phyloP scores from a whole-genome alignment of 164 flowering plant genomes.

The Berberis vulgaris region DNA sequence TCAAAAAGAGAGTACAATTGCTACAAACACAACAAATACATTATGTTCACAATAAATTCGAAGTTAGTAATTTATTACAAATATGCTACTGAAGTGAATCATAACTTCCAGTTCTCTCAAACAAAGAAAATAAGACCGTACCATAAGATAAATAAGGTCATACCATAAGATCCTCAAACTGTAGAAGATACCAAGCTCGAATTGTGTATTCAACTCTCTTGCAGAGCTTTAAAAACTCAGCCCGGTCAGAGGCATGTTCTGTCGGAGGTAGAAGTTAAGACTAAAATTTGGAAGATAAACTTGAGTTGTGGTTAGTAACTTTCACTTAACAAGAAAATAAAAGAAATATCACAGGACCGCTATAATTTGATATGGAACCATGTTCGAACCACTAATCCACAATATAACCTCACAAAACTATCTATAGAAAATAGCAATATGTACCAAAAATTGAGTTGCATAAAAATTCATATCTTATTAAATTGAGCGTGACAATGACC shows the following conservation, averaged over 20 bases:
- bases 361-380: no score
- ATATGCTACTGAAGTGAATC: neutral
- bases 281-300: neutral
- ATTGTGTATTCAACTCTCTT: conserved; percentile 88
- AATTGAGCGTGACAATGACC: no score
- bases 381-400: no score
- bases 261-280: conserved; percentile 9
- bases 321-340: no score
- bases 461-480: no score
- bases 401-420: no score
- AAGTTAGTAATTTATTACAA: neutral
- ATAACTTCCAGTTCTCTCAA: neutral
- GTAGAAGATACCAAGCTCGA: conserved; percentile 88
- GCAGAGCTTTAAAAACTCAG: conserved; percentile 89
- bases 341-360: neutral
- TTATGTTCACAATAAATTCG: neutral
- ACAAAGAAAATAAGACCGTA: neutral
- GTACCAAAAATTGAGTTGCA: no score
- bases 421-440: no score
- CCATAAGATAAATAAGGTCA: neutral
- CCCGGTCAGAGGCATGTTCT: conserved; percentile 62
- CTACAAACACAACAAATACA: conserved; percentile 30
- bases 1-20: conserved; percentile 88
- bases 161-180: conserved; percentile 98
- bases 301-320: no score